These are phyloP conservation scores for Amanita pseudoporphyria DNA, from an alignment of 768 basidiomycete species.

Conservation along the genomic window DNA sequence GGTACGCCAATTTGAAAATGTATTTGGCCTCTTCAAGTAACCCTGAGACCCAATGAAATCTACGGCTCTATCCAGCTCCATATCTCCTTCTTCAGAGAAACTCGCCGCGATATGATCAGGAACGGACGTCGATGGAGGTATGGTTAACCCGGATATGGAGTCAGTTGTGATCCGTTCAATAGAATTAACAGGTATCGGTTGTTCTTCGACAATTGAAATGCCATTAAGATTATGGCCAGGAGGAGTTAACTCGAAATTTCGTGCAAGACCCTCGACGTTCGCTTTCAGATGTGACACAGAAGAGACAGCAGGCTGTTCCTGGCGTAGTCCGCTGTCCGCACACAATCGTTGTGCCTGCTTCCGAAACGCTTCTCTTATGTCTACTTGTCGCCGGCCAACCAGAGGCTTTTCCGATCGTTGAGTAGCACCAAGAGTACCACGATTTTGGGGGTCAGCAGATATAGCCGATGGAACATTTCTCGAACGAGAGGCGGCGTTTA, in stretches of 20 bases:
- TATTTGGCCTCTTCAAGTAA: background rate
- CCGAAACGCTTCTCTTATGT: background rate
- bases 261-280: background rate
- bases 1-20: background rate
- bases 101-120: background rate
- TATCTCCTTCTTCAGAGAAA: background rate
- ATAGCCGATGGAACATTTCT: background rate
- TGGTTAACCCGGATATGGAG: background rate
- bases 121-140: background rate
- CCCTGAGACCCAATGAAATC: background rate
- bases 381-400: background rate
- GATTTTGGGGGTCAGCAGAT: background rate
- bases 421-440: background rate
- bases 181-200: background rate
- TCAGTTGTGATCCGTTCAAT: background rate
- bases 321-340: background rate
- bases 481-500: slow-evolving; percentile 55
- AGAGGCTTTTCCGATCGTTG: background rate
- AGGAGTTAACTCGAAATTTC: no score
- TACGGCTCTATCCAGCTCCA: background rate
- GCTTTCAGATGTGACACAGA: no score
- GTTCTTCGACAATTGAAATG: background rate
- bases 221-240: background rate
- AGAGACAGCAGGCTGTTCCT: background rate
- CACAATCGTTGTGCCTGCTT: background rate